Evolutionary conservation across 352 stramenopile genomes (phyloP).

Genomic region (Phytophthora vignae): DNA sequence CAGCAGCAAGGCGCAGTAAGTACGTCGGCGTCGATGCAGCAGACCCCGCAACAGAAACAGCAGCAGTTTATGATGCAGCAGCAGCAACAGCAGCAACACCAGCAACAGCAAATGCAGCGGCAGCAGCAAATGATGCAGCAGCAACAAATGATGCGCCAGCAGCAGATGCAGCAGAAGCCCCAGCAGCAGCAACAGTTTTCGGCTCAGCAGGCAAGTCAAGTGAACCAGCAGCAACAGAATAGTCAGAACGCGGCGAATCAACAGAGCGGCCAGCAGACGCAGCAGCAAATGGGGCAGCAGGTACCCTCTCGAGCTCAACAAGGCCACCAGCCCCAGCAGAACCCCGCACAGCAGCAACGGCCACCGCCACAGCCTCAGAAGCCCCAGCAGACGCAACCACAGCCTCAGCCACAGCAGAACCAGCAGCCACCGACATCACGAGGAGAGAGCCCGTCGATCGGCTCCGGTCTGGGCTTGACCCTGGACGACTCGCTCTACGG

Average conservation of each 20-base stretch:
- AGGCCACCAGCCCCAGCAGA: slow-evolving; percentile 10
- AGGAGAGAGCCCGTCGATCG: slow-evolving; percentile 58
- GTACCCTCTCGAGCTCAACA: slow-evolving; percentile 37
- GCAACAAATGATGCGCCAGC: slow-evolving; percentile 55
- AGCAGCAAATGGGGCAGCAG: slow-evolving; percentile 49
- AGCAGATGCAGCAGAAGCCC: slow-evolving; percentile 49
- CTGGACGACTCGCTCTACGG: slow-evolving; percentile 72
- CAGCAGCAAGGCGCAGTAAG: slow-evolving; percentile 29
- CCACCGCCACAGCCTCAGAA: slow-evolving; percentile 32
- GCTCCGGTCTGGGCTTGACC: slow-evolving; percentile 53
- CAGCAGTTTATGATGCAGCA: slow-evolving; percentile 66
- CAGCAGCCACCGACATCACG: slow-evolving; percentile 35
- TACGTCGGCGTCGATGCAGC: slow-evolving; percentile 31
- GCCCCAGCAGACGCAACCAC: slow-evolving; percentile 21
- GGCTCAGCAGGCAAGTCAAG: slow-evolving; percentile 32
- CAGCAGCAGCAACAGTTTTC: slow-evolving; percentile 40
- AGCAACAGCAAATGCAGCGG: slow-evolving; percentile 50
- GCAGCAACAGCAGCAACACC: slow-evolving; percentile 41
- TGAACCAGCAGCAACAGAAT: slow-evolving; percentile 46
- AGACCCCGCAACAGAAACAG: slow-evolving; percentile 51
- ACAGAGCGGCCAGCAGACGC: slow-evolving; percentile 52
- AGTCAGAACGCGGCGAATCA: slow-evolving; percentile 44
- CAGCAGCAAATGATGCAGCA: slow-evolving; percentile 58
- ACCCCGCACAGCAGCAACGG: slow-evolving; percentile 40
- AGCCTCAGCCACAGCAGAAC: slow-evolving; percentile 27